phyloP scores from a whole-genome alignment of 768 basidiomycete genomes.

The Panaeolus cyanescens region DNA sequence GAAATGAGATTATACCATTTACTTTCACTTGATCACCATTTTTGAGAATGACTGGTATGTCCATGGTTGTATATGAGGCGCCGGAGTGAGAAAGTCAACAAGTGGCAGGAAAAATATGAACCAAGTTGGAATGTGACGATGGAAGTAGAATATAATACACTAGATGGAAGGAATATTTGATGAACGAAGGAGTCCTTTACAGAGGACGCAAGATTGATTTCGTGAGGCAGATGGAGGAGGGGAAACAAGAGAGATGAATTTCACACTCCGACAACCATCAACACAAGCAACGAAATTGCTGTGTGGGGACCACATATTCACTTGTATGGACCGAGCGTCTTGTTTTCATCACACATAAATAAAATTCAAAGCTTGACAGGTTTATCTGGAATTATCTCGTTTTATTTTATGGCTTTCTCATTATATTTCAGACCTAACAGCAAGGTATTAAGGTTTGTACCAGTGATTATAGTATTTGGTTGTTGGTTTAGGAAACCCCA shows the following conservation, averaged over 20 bases:
- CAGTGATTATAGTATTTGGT: not conserved
- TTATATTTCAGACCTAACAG: not conserved
- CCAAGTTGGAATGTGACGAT: conserved; percentile 20
- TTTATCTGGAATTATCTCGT: not conserved
- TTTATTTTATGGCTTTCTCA: not conserved
- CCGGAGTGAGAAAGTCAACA: conserved; percentile 33
- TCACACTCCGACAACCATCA: conserved; percentile 45
- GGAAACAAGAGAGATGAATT: conserved; percentile 38
- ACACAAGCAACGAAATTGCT: conserved; percentile 6
- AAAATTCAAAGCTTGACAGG: not conserved
- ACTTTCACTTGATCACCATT: conserved; percentile 84
- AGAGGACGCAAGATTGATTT: conserved; percentile 26
- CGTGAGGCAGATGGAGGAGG: conserved; percentile 37
- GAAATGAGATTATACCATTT: conserved; percentile 62
- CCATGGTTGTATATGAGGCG: conserved; percentile 31
- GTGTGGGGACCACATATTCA: not conserved
- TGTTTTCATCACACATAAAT: not conserved
- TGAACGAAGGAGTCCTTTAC: conserved; percentile 17
- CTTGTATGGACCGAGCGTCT: not conserved
- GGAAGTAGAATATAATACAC: conserved; percentile 19
- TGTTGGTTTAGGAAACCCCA: not conserved
- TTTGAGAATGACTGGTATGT: conserved; percentile 67
- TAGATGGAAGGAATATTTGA: conserved; percentile 21
- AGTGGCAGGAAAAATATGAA: conserved; percentile 31
- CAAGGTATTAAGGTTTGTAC: not conserved